phyloP scores from a whole-genome alignment of 805 yeast genomes.

The Yarrowia osloensis region DNA sequence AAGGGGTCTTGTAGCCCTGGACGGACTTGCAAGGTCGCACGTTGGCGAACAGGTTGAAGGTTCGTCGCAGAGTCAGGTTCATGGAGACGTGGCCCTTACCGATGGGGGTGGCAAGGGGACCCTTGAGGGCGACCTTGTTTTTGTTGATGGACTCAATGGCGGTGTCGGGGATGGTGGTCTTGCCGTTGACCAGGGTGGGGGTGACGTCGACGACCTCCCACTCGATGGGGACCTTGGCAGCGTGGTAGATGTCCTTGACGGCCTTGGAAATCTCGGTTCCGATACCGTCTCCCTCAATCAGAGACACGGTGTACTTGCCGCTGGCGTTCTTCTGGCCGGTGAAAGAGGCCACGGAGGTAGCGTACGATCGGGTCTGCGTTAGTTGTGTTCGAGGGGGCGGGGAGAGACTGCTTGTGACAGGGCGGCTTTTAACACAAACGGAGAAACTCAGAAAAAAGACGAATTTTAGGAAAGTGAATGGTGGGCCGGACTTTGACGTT shows the following conservation, averaged over 20 bases:
- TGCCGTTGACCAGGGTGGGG: slow-evolving; percentile 87
- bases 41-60: slow-evolving; percentile 93
- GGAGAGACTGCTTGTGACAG: too few species aligned
- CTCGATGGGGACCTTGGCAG: slow-evolving; percentile 93
- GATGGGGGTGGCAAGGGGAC: slow-evolving; percentile 97
- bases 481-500: too few species aligned
- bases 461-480: too few species aligned
- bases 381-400: not conserved
- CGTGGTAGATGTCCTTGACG: slow-evolving; percentile 87
- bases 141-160: slow-evolving; percentile 92
- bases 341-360: slow-evolving; percentile 47
- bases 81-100: slow-evolving; percentile 98
- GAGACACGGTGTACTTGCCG: slow-evolving; percentile 90
- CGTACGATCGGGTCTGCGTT: slow-evolving; percentile 36
- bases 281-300: slow-evolving; percentile 98
- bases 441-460: too few species aligned
- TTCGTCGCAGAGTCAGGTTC: slow-evolving; percentile 96
- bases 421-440: too few species aligned
- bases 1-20: slow-evolving; percentile 90
- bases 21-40: slow-evolving; percentile 96
- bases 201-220: slow-evolving; percentile 98
- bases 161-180: slow-evolving; percentile 87
- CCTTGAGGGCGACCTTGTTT: slow-evolving; percentile 94
- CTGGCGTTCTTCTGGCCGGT: slow-evolving; percentile 46
- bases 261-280: slow-evolving; percentile 95